Evolutionary conservation across 352 stramenopile species (phyloP).

Genomic region (Phytophthora nicotianae): DNA sequence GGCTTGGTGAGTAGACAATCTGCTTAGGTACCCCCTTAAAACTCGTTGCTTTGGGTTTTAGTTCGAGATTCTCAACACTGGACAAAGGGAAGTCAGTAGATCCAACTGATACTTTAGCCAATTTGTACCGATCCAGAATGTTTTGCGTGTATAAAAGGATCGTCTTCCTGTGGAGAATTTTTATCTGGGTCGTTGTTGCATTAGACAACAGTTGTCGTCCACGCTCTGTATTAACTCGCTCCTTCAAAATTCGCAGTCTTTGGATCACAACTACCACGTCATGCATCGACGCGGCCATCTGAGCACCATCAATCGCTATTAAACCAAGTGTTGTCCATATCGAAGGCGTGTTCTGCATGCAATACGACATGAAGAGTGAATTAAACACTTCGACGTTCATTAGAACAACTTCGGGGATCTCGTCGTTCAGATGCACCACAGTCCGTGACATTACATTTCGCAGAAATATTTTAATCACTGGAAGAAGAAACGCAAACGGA

Average conservation of each 20-base stretch:
- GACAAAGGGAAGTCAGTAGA: neutral
- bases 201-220: neutral
- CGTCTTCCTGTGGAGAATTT: slow-evolving; percentile 3
- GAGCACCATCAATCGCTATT: slow-evolving; percentile 18
- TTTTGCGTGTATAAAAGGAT: slow-evolving; percentile 14
- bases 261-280: slow-evolving; percentile 13
- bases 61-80: neutral
- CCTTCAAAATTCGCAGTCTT: slow-evolving; percentile 1
- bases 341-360: slow-evolving; percentile 46
- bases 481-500: slow-evolving; percentile 31
- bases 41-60: slow-evolving; percentile 1
- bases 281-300: slow-evolving; percentile 22
- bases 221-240: slow-evolving; percentile 4
- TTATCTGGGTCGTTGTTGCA: neutral
- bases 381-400: slow-evolving; percentile 57
- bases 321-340: slow-evolving; percentile 26
- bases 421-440: slow-evolving; percentile 26
- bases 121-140: slow-evolving; percentile 20
- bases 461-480: slow-evolving; percentile 36
- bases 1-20: slow-evolving; percentile 1
- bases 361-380: slow-evolving; percentile 46
- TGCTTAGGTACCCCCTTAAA: slow-evolving; percentile 1
- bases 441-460: slow-evolving; percentile 27
- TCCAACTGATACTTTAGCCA: neutral
- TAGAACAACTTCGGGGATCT: slow-evolving; percentile 35